These are phyloP conservation scores for Microdochium bolleyi DNA, from an alignment of 2,329 filamentous ascomycete species.

Conservation along the genomic window DNA sequence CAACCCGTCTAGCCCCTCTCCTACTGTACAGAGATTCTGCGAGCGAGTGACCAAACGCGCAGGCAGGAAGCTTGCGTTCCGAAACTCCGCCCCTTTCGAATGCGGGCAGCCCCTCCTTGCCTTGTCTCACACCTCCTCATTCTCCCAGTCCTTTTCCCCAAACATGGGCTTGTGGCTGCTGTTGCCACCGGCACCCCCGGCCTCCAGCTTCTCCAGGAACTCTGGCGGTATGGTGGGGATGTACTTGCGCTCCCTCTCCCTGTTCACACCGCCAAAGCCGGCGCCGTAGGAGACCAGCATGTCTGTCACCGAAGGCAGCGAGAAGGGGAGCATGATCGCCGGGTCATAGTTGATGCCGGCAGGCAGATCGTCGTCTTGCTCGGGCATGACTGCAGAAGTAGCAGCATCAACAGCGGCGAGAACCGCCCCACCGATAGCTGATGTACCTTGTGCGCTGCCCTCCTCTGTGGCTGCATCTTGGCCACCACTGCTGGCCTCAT, in stretches of 20 bases:
- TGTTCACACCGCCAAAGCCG: constrained; percentile 86
- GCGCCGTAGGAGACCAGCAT: constrained; percentile 96
- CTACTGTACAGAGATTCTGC: too few relatives aligned
- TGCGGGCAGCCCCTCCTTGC: too few relatives aligned
- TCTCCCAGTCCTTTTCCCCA: constrained; percentile 58
- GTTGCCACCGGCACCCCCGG: constrained; percentile 29
- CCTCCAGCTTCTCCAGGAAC: constrained; percentile 81
- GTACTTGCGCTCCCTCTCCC: constrained; percentile 88
- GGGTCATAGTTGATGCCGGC: constrained; percentile 78
- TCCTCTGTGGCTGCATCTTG: constrained; percentile 34
- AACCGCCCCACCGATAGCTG: constrained; percentile 25
- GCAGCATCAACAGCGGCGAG: too few relatives aligned
- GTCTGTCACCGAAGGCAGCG: constrained; percentile 90
- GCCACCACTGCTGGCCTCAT: constrained; percentile 21
- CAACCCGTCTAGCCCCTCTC: too few relatives aligned
- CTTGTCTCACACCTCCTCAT: constrained; percentile 47
- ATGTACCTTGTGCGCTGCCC: constrained; percentile 34
- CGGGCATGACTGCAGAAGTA: constrained; percentile 24
- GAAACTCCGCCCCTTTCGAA: too few relatives aligned
- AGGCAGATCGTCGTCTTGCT: constrained; percentile 62
- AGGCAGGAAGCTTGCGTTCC: too few relatives aligned
- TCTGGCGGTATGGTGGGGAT: constrained; percentile 92
- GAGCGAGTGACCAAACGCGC: too few relatives aligned
- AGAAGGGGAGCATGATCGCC: constrained; percentile 87
- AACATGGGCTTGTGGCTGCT: constrained; percentile 47